Percentiles rank a stretch among this genome's conserved stretches.
Evolutionary conservation across 2,329 filamentous ascomycete species (phyloP).

Genomic region (Shiraia bambusicola): DNA sequence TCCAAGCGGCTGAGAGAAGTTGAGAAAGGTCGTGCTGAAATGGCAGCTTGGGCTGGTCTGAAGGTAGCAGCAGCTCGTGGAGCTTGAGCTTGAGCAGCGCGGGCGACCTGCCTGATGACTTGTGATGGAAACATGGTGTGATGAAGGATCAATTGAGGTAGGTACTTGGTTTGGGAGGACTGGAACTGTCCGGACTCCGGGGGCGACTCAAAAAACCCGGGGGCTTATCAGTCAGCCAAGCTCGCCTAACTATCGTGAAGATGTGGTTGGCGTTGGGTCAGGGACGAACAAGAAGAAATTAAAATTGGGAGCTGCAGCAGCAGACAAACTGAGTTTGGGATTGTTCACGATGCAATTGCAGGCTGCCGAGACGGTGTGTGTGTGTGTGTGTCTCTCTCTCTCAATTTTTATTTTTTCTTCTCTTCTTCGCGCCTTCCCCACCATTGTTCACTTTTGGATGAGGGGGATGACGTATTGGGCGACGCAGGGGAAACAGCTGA

Average conservation of each 20-base stretch:
- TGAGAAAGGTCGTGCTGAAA: slow-evolving; percentile 28
- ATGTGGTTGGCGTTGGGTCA: background rate
- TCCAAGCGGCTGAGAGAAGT: slow-evolving; percentile 31
- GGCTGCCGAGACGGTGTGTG: slow-evolving; percentile 6
- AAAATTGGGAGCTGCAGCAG: background rate
- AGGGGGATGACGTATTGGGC: slow-evolving; percentile 28
- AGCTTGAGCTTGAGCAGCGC: slow-evolving; percentile 28
- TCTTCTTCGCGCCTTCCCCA: slow-evolving; percentile 20
- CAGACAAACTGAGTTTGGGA: background rate
- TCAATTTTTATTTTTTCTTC: slow-evolving; percentile 13
- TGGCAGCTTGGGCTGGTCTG: slow-evolving; percentile 14
- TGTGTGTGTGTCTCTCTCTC: slow-evolving; percentile 9
- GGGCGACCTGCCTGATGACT: slow-evolving; percentile 32
- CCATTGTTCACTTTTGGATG: slow-evolving; percentile 16
- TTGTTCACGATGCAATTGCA: slow-evolving; percentile 5
- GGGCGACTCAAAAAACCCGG: background rate
- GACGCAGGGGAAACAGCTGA: slow-evolving; percentile 24
- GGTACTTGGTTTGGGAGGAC: background rate
- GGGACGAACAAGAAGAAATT: slow-evolving; percentile 2
- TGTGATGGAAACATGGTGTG: slow-evolving; percentile 39
- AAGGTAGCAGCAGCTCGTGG: slow-evolving; percentile 29
- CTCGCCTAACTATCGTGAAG: slow-evolving; percentile 16
- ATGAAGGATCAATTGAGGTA: slow-evolving; percentile 8
- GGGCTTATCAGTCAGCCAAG: slow-evolving; percentile 10
- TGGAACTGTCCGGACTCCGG: background rate